Evolutionary conservation across 768 basidiomycete species (phyloP).

Genomic region (Agaricus blazei): DNA sequence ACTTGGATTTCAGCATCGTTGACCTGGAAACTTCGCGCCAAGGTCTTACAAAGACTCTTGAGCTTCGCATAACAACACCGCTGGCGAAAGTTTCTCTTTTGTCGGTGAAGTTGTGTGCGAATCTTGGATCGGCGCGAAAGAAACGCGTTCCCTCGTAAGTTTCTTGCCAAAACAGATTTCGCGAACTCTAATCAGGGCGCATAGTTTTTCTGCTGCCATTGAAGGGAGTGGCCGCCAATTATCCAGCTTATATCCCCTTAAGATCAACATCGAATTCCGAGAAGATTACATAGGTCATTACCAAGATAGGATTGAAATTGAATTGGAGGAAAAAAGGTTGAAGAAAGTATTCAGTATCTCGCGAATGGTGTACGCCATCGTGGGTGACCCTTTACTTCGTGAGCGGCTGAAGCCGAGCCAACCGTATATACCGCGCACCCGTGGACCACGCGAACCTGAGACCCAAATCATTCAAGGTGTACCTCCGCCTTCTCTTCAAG

Average conservation of each 20-base stretch:
- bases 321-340: slow-evolving; percentile 41
- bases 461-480: slow-evolving; percentile 35
- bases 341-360: slow-evolving; percentile 44
- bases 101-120: neutral
- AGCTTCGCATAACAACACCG: slow-evolving; percentile 23
- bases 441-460: slow-evolving; percentile 26
- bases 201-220: slow-evolving; percentile 20
- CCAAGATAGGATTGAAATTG: slow-evolving; percentile 48
- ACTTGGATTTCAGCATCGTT: slow-evolving; percentile 48
- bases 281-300: slow-evolving; percentile 40
- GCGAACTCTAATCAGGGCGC: no score
- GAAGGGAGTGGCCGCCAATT: slow-evolving; percentile 16
- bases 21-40: slow-evolving; percentile 26
- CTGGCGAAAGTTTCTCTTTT: slow-evolving; percentile 21
- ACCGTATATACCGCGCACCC: slow-evolving; percentile 41
- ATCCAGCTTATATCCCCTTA: slow-evolving; percentile 18
- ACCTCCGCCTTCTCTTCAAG: slow-evolving; percentile 33
- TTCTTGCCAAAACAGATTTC: no score
- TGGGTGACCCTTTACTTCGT: slow-evolving; percentile 42
- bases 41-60: slow-evolving; percentile 4
- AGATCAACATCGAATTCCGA: slow-evolving; percentile 27
- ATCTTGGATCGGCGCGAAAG: neutral
- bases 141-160: slow-evolving; percentile 5
- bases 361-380: slow-evolving; percentile 35
- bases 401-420: slow-evolving; percentile 36